Base-by-base conservation (phyloP, 2,329 filamentous ascomycete species). In the Capronia epimyces region DNA sequence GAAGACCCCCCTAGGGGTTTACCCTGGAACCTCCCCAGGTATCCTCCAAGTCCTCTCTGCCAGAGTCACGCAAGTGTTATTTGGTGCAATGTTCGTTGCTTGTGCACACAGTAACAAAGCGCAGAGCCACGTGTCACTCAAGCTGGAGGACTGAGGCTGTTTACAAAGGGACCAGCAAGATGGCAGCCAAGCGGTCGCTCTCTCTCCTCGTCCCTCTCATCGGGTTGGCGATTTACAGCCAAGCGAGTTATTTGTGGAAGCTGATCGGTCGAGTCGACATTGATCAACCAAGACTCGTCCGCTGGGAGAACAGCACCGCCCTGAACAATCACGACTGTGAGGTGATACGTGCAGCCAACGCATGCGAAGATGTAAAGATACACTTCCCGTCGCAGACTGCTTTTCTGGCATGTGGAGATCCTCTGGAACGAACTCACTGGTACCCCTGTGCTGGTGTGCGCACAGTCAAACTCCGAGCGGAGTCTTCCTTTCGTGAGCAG, bases 291-390 rank as follows among this genome's bases (percentile, higher is more conserved):
- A 16, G 55, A 40, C 48, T 57, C n/a, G 45, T 52, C 12, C 49
- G 52, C 12, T 57, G 55, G 55, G 48, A 49, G 29, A 52, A 55
- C 36, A 54, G 52, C 46, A 47, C 52, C 6, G 21, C 31, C 8
- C 37, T 57, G 13, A 57, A 57, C 43, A 52, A 52, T 42, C 40
- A 24, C 32, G 25, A 55, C 10, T 57, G 55, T 24, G 25, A 48
- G 16, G 52, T 57, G 20, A 34, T 49, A 4, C 21, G 47, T n/a
- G 34, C 44, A 3, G 51, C 51, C 20, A 37, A 57, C 21, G 55
- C 55, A 9, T 57, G 55, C 18, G 55, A 57, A 22, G 55, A 57
- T 44, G 55, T 57, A 9, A 57, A 57, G 36, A 57, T 57, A 18
- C 51, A 57, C 43, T 52, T 43, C 21, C 41, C 51, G 4, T 57